Evolutionary conservation across 1,139 yeast genomes (phyloP), one percentile per base, ranked within the genome.

Genomic region (Suhomyces bribrorum): DNA sequence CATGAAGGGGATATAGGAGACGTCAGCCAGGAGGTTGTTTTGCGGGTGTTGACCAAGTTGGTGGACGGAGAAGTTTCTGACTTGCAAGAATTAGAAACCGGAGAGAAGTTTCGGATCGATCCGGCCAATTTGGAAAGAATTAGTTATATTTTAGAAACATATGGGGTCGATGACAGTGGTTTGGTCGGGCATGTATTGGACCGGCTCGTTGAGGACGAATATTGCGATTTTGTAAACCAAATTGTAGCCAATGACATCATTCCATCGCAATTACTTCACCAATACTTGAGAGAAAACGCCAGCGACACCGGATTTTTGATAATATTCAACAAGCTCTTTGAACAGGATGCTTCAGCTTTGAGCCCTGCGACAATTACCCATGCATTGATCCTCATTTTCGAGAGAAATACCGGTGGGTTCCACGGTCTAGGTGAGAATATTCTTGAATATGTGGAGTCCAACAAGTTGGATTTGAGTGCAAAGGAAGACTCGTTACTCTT

Each of bases 381-480:
- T 14, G 41, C 31, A 3, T 40, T 44, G 31, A 28, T 25, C 7
- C 22, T 33, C 2, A 20, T 41, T 4, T 36, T 18, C 17, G n/a
- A 22, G 2, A 20, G 12, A 2, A 20, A 15, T 5, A 25, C 20
- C 5, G 13, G 24, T 7, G 24, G 22, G 9, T 22, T 5, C n/a
- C 14, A 15, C 2, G 5, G 9, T 6, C 26, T 44, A 4, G 34
- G 29, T 2, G 9, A 31, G 1, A 22, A 37, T 2, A 36, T 47
- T n/a, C 41, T 51, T 7, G 32, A 36, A 1, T 52, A 52, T 39
- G 51, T 69, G 3, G 62, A 58, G 22, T 26, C 38, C 3, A 40
- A 50, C 25, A 43, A 51, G 3, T 40, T 69, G 5, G 76, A 69
- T 43, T 28, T 47, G 11, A 53, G 53, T 29, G 43, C 48, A 8